phyloP scores from a whole-genome alignment of 495 filamentous ascomycete genomes.

The Staphylotrichum longicolle region DNA sequence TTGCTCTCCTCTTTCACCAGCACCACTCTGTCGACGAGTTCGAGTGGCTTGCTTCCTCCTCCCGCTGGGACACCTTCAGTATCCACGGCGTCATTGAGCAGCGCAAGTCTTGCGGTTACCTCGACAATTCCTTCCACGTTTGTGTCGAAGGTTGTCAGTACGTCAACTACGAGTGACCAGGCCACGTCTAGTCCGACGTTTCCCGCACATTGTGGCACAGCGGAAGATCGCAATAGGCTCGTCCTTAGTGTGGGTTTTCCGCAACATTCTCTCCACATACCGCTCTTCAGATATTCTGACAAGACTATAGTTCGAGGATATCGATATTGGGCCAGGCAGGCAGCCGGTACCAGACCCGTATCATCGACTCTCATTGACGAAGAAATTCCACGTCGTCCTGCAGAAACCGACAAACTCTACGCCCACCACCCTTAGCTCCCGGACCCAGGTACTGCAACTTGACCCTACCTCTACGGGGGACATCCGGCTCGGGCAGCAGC shows the following conservation, averaged over 20 bases:
- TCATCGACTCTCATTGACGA: conserved; percentile 43
- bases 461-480: conserved; percentile 29
- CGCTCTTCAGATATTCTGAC: conserved; percentile 14
- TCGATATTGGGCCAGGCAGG: not conserved
- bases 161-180: no score
- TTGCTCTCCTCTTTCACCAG: no score
- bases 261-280: not conserved
- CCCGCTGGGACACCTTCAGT: no score
- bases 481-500: conserved; percentile 38
- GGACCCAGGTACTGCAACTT: conserved; percentile 36
- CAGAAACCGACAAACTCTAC: conserved; percentile 28
- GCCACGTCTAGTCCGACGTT: no score
- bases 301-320: conserved; percentile 41
- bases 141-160: no score
- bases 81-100: no score
- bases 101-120: no score
- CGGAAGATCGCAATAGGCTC: conserved; percentile 35
- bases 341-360: conserved; percentile 41
- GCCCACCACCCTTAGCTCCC: conserved; percentile 11
- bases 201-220: conserved; percentile 28
- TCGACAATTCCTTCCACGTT: no score
- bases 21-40: no score
- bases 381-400: conserved; percentile 38
- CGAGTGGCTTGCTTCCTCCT: no score
- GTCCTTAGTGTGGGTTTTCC: conserved; percentile 24